Conservation (phyloP, 148 eudicot species). For the Rhododendron vialii region DNA sequence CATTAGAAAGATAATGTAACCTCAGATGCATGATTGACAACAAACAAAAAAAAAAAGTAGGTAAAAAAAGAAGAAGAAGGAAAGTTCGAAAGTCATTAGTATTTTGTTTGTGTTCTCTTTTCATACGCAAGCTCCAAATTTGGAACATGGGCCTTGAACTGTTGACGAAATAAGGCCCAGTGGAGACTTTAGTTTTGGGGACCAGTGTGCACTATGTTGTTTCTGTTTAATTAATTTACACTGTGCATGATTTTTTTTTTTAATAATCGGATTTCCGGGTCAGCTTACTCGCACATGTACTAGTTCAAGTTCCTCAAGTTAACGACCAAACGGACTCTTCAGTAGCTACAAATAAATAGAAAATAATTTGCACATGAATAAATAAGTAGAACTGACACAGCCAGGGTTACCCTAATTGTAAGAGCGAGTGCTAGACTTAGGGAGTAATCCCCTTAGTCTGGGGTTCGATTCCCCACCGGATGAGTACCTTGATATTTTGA, state of each 20-base stretch:
- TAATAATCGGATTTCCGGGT: too few relatives aligned
- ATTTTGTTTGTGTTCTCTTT: background rate
- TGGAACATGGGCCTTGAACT: background rate
- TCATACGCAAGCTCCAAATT: background rate
- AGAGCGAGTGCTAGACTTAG: too few relatives aligned
- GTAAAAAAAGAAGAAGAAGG: background rate
- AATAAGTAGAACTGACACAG: too few relatives aligned
- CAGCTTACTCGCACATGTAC: accelerated
- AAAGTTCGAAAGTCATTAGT: background rate
- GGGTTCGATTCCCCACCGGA: too few relatives aligned
- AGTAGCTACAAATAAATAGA: background rate
- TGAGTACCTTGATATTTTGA: too few relatives aligned
- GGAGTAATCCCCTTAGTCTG: too few relatives aligned
- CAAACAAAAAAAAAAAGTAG: too few relatives aligned
- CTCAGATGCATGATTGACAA: too few relatives aligned
- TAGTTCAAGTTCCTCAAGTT: too few relatives aligned
- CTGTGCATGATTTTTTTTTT: background rate
- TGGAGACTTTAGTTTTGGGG: background rate
- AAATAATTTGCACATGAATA: background rate
- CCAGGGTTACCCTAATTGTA: too few relatives aligned
- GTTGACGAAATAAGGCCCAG: background rate
- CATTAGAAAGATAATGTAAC: background rate
- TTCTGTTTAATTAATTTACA: background rate
- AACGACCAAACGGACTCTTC: too few relatives aligned
- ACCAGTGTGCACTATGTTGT: background rate